A percentile compares a stretch with the other conserved stretches of the same genome.
phyloP scores from a whole-genome alignment of 352 stramenopile species.

The Labyrinthula sp. region DNA sequence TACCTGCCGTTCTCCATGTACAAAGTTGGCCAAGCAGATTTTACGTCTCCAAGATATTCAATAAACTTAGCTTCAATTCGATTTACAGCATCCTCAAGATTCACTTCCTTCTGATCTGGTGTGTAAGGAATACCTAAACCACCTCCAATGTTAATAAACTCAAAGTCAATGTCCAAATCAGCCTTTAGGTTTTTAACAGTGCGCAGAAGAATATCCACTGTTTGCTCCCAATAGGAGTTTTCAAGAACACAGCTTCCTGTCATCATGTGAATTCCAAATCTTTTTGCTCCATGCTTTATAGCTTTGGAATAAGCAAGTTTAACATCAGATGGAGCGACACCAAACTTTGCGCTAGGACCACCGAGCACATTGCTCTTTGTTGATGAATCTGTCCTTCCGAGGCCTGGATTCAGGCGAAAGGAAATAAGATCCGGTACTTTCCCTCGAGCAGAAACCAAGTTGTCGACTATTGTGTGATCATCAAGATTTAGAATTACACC shows the following conservation, averaged over 20 bases:
- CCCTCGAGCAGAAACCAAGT: constrained; percentile 39
- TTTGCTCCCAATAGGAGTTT: constrained; percentile 62
- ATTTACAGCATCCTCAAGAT: constrained; percentile 44
- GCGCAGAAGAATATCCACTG: constrained; percentile 52
- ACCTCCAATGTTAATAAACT: constrained; percentile 68
- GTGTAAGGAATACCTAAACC: constrained; percentile 60
- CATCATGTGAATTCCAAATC: constrained; percentile 73
- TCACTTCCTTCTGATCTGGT: constrained; percentile 45
- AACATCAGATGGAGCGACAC: constrained; percentile 57
- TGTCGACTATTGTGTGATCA: constrained; percentile 54
- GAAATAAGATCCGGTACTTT: constrained; percentile 55
- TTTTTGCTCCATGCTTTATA: constrained; percentile 47
- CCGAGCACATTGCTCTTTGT: constrained; percentile 63
- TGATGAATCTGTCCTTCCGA: constrained; percentile 59
- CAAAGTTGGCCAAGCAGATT: constrained; percentile 40
- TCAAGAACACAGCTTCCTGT: constrained; percentile 63
- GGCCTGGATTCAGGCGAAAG: constrained; percentile 58
- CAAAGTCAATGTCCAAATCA: constrained; percentile 54
- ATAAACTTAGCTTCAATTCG: constrained; percentile 45
- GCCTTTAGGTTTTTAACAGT: constrained; percentile 51
- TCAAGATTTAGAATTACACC: constrained; percentile 63
- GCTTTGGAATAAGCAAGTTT: constrained; percentile 57
- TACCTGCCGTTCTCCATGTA: constrained; percentile 67
- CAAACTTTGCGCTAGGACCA: constrained; percentile 61
- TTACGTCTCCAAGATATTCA: neutral